A percentile compares a stretch with the other conserved stretches of the same genome.
phyloP scores from a whole-genome alignment of 2,329 filamentous ascomycete species.

The Elsinoe australis region DNA sequence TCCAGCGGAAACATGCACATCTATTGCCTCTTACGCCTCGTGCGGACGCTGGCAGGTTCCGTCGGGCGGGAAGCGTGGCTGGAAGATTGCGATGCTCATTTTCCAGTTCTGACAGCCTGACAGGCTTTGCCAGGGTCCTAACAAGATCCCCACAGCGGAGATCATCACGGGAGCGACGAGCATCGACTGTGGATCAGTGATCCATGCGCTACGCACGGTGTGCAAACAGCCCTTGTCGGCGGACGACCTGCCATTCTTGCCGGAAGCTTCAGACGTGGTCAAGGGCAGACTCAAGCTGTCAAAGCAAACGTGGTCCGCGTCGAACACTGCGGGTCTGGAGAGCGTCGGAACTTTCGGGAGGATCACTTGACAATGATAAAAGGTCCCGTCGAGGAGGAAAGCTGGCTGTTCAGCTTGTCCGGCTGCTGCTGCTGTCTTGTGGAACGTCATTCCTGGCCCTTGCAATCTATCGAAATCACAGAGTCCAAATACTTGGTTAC shows the following conservation, averaged over 20 bases:
- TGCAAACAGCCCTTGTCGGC: not conserved
- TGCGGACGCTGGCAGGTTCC: slow-evolving; percentile 11
- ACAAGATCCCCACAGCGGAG: not conserved
- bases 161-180: slow-evolving; percentile 15
- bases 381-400: too few species aligned
- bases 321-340: slow-evolving; percentile 3
- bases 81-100: slow-evolving; percentile 13
- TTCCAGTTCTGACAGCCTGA: not conserved
- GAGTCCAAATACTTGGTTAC: slow-evolving; percentile 9
- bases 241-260: slow-evolving; percentile 13
- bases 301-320: not conserved
- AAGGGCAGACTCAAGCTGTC: slow-evolving; percentile 2
- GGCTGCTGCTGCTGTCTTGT: not conserved
- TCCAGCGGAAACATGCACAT: too few species aligned
- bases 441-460: not conserved
- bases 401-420: too few species aligned
- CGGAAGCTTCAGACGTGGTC: not conserved
- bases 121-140: slow-evolving; percentile 3
- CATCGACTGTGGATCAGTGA: slow-evolving; percentile 9
- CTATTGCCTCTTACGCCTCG: too few species aligned
- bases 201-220: slow-evolving; percentile 7
- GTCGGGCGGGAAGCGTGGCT: not conserved
- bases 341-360: slow-evolving; percentile 6
- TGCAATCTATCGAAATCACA: slow-evolving; percentile 8
- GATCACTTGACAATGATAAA: too few species aligned